phyloP scores from a whole-genome alignment of 345 rosid genomes.

The Eucalyptus erythrocorys region DNA sequence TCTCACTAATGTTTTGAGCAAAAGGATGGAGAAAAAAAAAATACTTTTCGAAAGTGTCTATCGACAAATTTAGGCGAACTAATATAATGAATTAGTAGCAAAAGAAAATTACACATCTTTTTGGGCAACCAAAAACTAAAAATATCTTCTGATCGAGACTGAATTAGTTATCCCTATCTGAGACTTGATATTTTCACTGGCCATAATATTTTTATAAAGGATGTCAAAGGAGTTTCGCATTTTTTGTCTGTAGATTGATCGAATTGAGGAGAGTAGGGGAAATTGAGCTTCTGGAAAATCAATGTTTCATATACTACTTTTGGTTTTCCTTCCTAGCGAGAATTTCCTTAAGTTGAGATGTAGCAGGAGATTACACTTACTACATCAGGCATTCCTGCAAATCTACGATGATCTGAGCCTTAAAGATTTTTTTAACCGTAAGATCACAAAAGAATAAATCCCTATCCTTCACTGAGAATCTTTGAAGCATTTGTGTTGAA shows the following conservation, averaged over 20 bases:
- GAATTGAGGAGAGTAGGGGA: not conserved
- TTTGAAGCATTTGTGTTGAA: too few relatives aligned
- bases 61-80: not conserved
- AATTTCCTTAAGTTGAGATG: too few relatives aligned
- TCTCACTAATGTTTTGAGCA: not conserved
- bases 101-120: not conserved
- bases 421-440: too few relatives aligned
- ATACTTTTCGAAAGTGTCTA: not conserved
- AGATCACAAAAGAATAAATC: too few relatives aligned
- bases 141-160: not conserved
- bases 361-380: too few relatives aligned
- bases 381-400: too few relatives aligned
- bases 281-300: not conserved
- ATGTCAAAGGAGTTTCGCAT: not conserved
- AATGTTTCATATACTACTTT: too few relatives aligned
- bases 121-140: not conserved
- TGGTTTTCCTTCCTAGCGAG: too few relatives aligned
- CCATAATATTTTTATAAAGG: not conserved
- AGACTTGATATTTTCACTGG: not conserved
- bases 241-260: not conserved
- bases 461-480: too few relatives aligned
- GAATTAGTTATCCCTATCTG: fast-evolving
- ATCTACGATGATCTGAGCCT: too few relatives aligned
- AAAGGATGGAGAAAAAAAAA: not conserved
- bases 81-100: not conserved